A percentile compares a stretch with the other conserved stretches of the same genome.
phyloP scores from a whole-genome alignment of 2,329 filamentous ascomycete species.

The Cladophialophora bantiana region DNA sequence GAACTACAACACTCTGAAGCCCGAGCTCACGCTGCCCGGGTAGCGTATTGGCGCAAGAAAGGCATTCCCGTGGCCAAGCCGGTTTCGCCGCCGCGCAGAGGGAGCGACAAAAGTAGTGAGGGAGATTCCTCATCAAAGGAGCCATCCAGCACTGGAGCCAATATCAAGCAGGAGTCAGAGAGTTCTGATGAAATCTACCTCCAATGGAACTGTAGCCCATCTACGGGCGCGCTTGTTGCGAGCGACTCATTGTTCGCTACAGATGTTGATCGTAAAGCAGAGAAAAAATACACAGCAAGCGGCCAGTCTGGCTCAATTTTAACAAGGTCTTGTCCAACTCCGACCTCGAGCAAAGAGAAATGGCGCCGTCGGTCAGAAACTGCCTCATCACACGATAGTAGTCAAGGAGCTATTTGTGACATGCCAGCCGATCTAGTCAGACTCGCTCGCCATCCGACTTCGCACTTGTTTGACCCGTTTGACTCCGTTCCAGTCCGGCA shows the following conservation, averaged over 20 bases:
- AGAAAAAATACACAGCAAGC: neutral
- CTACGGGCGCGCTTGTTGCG: neutral
- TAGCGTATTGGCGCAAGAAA: conserved; percentile 33
- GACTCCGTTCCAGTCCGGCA: conserved; percentile 23
- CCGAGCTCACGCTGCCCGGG: conserved; percentile 33
- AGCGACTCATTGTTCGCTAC: neutral
- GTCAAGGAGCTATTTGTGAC: neutral
- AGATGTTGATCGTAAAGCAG: neutral
- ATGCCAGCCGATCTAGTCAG: neutral
- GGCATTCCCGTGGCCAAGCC: neutral
- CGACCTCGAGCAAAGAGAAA: neutral
- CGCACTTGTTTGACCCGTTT: conserved; percentile 30
- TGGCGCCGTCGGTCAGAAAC: conserved; percentile 2
- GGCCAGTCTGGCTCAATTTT: neutral
- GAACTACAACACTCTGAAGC: conserved; percentile 36
- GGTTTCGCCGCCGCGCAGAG: neutral
- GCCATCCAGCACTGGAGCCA: neutral
- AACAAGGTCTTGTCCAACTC: neutral
- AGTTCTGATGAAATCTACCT: neutral
- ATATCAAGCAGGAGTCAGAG: conserved; percentile 11
- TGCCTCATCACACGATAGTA: neutral
- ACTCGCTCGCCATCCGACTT: conserved; percentile 23
- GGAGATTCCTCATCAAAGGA: conserved; percentile 6
- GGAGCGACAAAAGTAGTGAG: conserved; percentile 5
- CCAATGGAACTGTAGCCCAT: neutral